Evolutionary conservation across 2,329 filamentous ascomycete species (phyloP).

Genomic region (Aspergillus amoenus): DNA sequence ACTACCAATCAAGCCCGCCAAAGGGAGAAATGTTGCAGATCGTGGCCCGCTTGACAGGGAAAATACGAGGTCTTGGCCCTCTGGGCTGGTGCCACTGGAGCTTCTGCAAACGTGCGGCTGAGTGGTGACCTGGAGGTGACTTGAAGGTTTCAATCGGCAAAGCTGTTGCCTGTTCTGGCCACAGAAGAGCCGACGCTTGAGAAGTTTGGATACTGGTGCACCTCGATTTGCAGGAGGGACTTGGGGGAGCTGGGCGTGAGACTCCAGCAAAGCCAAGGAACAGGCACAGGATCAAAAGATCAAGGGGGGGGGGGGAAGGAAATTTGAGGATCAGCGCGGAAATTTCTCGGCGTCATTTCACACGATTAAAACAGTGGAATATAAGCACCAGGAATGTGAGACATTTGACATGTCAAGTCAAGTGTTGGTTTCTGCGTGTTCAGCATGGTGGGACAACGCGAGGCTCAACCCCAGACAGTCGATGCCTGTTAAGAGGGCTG

Average conservation of each 20-base stretch:
- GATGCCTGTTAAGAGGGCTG: no score
- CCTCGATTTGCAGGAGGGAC: background rate
- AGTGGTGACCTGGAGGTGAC: background rate
- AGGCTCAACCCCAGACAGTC: no score
- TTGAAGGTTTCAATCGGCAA: background rate
- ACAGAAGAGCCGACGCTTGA: background rate
- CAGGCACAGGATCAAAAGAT: background rate
- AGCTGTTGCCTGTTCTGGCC: background rate
- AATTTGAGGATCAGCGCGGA: background rate
- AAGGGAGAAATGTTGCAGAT: background rate
- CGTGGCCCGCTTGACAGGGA: background rate
- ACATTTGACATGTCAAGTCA: background rate
- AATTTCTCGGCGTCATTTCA: background rate
- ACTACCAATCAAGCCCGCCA: background rate
- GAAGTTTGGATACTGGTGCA: background rate
- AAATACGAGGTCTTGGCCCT: conserved; percentile 2
- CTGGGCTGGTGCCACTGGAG: background rate
- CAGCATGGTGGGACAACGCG: no score
- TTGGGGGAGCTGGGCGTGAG: background rate
- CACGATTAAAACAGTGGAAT: background rate
- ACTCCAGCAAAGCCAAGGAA: background rate
- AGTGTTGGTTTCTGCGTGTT: no score
- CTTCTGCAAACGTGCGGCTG: background rate
- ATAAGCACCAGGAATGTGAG: background rate
- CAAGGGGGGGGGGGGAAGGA: no score